phyloP scores from a whole-genome alignment of 2,329 filamentous ascomycete genomes.

The Dryadomyces quercus-mongolicae region DNA sequence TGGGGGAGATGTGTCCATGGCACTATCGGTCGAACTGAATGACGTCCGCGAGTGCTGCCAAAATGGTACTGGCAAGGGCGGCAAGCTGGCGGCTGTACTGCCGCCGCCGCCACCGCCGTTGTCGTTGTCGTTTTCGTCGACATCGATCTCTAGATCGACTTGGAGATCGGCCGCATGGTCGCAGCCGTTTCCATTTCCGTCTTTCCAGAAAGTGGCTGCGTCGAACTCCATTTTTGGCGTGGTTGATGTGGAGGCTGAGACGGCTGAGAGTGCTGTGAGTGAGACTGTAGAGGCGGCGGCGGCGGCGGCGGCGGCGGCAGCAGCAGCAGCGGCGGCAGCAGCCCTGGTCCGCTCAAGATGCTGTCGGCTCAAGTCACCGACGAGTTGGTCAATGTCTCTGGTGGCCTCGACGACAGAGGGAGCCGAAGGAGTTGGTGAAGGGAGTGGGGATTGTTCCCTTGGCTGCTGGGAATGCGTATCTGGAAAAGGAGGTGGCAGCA shows the following conservation, averaged over 20 bases:
- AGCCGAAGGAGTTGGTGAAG: slow-evolving; percentile 2
- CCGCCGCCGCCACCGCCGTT: not conserved
- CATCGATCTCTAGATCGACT: not conserved
- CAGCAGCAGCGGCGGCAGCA: not conserved
- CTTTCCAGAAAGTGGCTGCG: not conserved
- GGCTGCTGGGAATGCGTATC: not conserved
- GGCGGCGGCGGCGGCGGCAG: not conserved
- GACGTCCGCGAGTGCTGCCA: not conserved
- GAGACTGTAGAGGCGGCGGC: no score
- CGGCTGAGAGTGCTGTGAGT: no score
- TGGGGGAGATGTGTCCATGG: no score
- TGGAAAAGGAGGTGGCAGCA: no score
- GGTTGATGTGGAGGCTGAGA: no score
- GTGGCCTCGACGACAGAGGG: slow-evolving; percentile 1
- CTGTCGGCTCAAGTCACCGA: slow-evolving; percentile 4
- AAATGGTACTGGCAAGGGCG: not conserved
- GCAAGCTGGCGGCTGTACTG: not conserved
- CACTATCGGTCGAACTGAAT: not conserved
- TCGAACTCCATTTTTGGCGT: not conserved
- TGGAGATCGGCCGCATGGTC: not conserved
- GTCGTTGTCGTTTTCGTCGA: not conserved
- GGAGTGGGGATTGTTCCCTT: not conserved
- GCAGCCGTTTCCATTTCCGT: not conserved
- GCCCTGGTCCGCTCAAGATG: slow-evolving; percentile 1
- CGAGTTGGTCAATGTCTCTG: slow-evolving; percentile 6